Evolutionary conservation across 78 protist genomes (phyloP), one percentile per base, ranked within the genome.

Genomic region (Trichosphaerium sp.): DNA sequence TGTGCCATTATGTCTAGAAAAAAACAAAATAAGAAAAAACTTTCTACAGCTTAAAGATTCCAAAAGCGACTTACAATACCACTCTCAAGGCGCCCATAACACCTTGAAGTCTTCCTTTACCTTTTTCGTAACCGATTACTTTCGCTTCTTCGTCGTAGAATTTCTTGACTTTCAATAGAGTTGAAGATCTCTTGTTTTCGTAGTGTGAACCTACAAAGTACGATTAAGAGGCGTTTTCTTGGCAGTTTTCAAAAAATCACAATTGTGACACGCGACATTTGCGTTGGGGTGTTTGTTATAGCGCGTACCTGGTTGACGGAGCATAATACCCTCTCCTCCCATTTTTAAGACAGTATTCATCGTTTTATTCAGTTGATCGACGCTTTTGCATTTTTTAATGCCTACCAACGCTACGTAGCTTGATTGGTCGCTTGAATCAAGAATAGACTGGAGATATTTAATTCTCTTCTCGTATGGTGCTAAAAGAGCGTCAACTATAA

Each of bases 161-260:
- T 25, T 28, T 55, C 52, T 69, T 69, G n/a, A 69, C 65, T 65
- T 69, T 69, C 12, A 69, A 39, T 29, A 69, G 75, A 1, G 65
- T 58, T 18, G 38, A 18, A 26, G 44, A 25, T 6, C 75, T 4
- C 25, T 34, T 25, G 52, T 69, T 26, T n/a, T 4, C 65, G 75
- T 69, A 69, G n/a, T 10, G 3, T n/a, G 66, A 55, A n/a, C n/a
- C n/a, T n/a, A n/a, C n/a, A n/a, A n/a, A n/a, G n/a, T n/a, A n/a
- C n/a, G n/a, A n/a, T 4, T 52, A 47, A 56, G n/a, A n/a, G n/a
- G n/a, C n/a, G n/a, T n/a, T n/a, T n/a, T n/a, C n/a, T n/a, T n/a
- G n/a, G n/a, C n/a, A n/a, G n/a, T n/a, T n/a, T n/a, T 47, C 21
- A 47, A 47, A 47, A 47, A 47, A 47, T 47, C 51, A 47, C 35